A percentile compares a stretch with the other conserved stretches of the same genome.
phyloP scores from a whole-genome alignment of 371 early-diverging fungal genomes.

The Mucor piriformis region DNA sequence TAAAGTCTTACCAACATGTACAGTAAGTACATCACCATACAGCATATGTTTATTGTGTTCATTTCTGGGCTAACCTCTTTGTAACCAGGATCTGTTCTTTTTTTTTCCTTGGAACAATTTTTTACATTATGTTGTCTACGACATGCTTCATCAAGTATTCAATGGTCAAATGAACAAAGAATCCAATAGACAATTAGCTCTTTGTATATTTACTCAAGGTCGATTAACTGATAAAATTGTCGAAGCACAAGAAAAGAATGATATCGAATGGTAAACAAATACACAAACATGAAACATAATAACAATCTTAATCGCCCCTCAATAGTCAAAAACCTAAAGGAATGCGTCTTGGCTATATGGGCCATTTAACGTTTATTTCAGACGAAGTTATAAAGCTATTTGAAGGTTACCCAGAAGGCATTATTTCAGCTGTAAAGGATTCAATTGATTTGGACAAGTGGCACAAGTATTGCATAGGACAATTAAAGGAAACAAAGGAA shows the following conservation, averaged over 20 bases:
- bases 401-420: conserved; percentile 67
- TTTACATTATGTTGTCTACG: conserved; percentile 93
- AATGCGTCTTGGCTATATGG: conserved; percentile 95
- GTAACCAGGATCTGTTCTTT: conserved; percentile 76
- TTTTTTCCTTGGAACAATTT: conserved; percentile 93
- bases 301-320: not conserved
- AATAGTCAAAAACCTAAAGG: conserved; percentile 77
- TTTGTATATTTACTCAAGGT: conserved; percentile 84
- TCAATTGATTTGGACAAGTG: conserved; percentile 79
- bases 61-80: conserved; percentile 38
- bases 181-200: conserved; percentile 66
- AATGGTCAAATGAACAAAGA: conserved; percentile 77
- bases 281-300: not conserved
- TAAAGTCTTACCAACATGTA: conserved; percentile 62
- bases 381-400: conserved; percentile 90
- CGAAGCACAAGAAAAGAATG: conserved; percentile 43
- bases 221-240: conserved; percentile 46
- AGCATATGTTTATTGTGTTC: not conserved
- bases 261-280: conserved; percentile 35
- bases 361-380: conserved; percentile 93
- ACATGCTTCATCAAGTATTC: conserved; percentile 93
- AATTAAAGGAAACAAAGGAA: conserved; percentile 83
- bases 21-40: conserved; percentile 33
- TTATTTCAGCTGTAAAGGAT: conserved; percentile 59
- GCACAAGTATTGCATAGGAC: conserved; percentile 81